Conservation (phyloP, 257 asterid genomes). For the Nicotiana tabacum region DNA sequence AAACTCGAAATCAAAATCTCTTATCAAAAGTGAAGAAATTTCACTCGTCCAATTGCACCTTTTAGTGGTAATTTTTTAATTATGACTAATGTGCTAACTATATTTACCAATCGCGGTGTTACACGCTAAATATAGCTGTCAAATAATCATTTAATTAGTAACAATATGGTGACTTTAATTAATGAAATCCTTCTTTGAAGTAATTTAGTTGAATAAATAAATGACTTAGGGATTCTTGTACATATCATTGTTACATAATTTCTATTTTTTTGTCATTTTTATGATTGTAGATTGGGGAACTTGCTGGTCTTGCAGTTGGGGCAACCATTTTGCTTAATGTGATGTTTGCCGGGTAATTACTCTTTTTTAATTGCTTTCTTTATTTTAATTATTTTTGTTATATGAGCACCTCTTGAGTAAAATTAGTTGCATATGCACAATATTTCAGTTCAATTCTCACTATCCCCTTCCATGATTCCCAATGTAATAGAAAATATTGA, state of each 20-base stretch:
- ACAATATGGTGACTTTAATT: not conserved
- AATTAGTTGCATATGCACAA: too few relatives aligned
- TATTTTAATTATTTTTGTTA: not conserved
- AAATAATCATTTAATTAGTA: too few relatives aligned
- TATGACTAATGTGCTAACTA: too few relatives aligned
- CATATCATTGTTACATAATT: not conserved
- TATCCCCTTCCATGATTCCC: too few relatives aligned
- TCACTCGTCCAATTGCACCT: too few relatives aligned
- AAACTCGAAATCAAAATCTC: too few relatives aligned
- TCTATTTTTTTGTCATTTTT: not conserved
- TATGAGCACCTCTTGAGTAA: not conserved
- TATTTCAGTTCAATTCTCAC: too few relatives aligned
- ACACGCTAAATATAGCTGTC: not conserved
- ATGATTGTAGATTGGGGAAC: constrained; percentile 72
- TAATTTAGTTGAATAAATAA: not conserved
- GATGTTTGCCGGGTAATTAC: constrained; percentile 74
- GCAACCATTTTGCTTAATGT: constrained; percentile 80
- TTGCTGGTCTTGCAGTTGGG: constrained; percentile 95
- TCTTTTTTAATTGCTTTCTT: not conserved
- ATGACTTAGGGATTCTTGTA: too few relatives aligned
- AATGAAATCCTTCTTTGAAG: not conserved
- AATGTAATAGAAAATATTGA: too few relatives aligned
- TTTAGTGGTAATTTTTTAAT: too few relatives aligned
- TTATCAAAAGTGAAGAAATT: too few relatives aligned
- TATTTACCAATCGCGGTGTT: not conserved